Evolutionary conservation across 805 yeast species (phyloP), one percentile per base, ranked within the genome.

Genomic region (Wickerhamomyces subpelliculosus): DNA sequence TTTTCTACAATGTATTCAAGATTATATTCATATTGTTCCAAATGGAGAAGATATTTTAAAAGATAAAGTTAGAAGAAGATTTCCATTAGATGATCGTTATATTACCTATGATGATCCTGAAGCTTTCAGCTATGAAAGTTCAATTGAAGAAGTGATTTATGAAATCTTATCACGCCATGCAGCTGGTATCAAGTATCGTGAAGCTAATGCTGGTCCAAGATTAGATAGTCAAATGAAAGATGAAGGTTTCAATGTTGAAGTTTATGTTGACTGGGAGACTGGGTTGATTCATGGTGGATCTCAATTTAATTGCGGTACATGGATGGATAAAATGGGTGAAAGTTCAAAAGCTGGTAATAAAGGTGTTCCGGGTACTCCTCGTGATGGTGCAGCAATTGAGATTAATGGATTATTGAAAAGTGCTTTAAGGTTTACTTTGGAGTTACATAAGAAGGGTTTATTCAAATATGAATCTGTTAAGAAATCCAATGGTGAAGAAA

Each of bases 251-350:
- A 83, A 90, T 57, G 89, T 90, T 32, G 73, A 75, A 45, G 73
- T 89, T 2, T 52, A 62, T 41, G 87, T 89, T 32, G 97, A 90
- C 57, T 90, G 97, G 97, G 52, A 65, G 0, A 88, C 84, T 11
- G 98, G 98, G 1, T 64, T 93, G 23, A 66, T 89, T 4, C 83
- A 78, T 58, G 98, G 97, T 33, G 97, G 98, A 2, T 84, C 85
- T 35, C 95, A 84, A 59, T 76, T 64, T 58, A 90, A 90, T 57
- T 90, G 98, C 65, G 98, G 98, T 18, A 93, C 98, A 0, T 90
- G 98, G 98, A 90, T 89, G 96, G 98, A 90, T 62, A 90, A 90
- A 64, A 90, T 90, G 97, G 98, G 98, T 20, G 97, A 93, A 64
- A 84, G 95, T 53, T 78, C 61, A 26, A 69, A 62, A 39, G 96